Conservation (phyloP, 2,329 filamentous ascomycete genomes). For the Clonostachys byssicola region DNA sequence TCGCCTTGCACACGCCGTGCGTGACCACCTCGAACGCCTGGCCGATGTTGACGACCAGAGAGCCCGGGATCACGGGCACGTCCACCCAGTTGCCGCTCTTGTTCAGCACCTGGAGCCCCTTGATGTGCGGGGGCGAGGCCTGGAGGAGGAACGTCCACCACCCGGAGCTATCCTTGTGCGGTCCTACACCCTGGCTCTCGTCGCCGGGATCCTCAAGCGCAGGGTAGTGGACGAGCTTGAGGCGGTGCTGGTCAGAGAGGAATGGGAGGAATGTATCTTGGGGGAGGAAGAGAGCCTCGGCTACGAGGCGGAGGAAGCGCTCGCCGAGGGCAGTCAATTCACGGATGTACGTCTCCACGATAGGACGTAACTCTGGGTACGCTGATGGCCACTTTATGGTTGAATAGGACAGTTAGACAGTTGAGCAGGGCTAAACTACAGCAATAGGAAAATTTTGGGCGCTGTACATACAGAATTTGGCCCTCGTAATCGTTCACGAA, state of each 20-base stretch:
- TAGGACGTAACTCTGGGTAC: constrained; percentile 22
- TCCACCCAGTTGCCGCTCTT: constrained; percentile 42
- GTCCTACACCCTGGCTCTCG: constrained; percentile 48
- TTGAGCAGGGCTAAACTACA: background rate
- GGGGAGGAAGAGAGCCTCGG: constrained; percentile 46
- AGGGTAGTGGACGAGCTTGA: constrained; percentile 55
- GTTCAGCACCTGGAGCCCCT: constrained; percentile 47
- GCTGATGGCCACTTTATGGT: constrained; percentile 33
- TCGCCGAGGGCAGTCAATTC: constrained; percentile 45
- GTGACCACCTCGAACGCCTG: constrained; percentile 56
- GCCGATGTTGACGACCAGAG: constrained; percentile 55
- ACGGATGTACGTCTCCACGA: constrained; percentile 42
- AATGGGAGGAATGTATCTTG: constrained; percentile 44
- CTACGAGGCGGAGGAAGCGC: constrained; percentile 51
- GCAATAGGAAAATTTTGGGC: too few species aligned
- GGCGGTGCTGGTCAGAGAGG: constrained; percentile 51
- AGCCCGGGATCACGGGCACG: constrained; percentile 38
- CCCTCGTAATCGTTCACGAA: constrained; percentile 38
- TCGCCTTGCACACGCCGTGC: constrained; percentile 47
- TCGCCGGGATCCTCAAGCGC: constrained; percentile 5
- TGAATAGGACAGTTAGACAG: background rate
- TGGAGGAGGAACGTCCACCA: constrained; percentile 64
- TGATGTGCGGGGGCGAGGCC: constrained; percentile 43
- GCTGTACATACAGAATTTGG: constrained; percentile 36
- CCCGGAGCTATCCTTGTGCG: constrained; percentile 59